phyloP scores from a whole-genome alignment of 2,329 filamentous ascomycete genomes.

The Paraconiothyrium brasiliense region DNA sequence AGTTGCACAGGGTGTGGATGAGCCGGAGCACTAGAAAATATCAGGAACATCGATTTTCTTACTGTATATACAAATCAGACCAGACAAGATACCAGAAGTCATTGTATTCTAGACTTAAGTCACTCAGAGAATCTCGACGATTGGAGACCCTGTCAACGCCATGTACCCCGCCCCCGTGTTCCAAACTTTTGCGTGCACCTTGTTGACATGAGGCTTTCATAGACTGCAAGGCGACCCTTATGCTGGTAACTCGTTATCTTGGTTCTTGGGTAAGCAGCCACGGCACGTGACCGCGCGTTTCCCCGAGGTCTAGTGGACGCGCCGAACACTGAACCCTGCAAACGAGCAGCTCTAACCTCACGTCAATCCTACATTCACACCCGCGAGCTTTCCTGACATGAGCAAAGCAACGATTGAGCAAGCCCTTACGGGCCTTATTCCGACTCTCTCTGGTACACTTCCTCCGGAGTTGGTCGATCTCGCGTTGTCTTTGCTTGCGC shows the following conservation, averaged over 20 bases:
- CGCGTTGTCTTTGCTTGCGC: slow-evolving; percentile 45
- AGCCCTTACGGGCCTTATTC: slow-evolving; percentile 54
- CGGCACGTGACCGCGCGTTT: slow-evolving; percentile 4
- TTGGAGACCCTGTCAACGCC: too few relatives aligned
- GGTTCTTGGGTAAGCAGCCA: neutral
- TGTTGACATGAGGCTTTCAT: too few relatives aligned
- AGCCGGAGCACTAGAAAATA: slow-evolving; percentile 24
- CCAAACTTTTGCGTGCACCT: too few relatives aligned
- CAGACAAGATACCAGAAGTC: neutral
- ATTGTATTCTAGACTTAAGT: too few relatives aligned
- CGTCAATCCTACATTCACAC: neutral
- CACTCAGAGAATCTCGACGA: too few relatives aligned
- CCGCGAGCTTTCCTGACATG: slow-evolving; percentile 37
- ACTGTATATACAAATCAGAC: neutral
- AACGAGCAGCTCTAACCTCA: neutral
- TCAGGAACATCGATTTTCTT: neutral
- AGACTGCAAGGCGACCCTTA: too few relatives aligned
- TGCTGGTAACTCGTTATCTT: neutral
- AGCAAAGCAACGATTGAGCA: slow-evolving; percentile 40
- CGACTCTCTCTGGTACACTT: slow-evolving; percentile 46
- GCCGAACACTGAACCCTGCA: slow-evolving; percentile 4
- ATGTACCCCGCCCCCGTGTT: too few relatives aligned
- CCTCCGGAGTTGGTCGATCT: slow-evolving; percentile 45
- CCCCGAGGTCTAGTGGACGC: slow-evolving; percentile 8
- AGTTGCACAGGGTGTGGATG: slow-evolving; percentile 29